Base-by-base conservation (phyloP, 495 filamentous ascomycete genomes). In the Penicillium silybi region DNA sequence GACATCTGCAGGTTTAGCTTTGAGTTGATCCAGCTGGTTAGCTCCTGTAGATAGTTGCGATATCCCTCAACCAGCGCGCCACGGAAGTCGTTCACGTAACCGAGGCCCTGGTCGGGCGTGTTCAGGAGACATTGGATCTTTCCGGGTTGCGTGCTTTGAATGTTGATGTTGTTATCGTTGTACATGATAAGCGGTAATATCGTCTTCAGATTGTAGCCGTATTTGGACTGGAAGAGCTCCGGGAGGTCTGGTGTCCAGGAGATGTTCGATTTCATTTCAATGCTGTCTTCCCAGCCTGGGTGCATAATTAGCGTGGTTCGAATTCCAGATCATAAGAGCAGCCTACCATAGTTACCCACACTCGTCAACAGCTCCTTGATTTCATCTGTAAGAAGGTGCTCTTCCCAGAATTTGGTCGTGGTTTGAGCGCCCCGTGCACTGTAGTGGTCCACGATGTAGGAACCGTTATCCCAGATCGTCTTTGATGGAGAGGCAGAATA, bases 221-320 rank as follows among this genome's bases (percentile, higher is more conserved):
- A 57, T 41, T 64, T 67, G 1, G 57, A 50, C 22, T 66, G 50
- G 41, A 75, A 75, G 11, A 72, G 47, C 3, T 66, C 37, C 1
- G 75, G 76, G 13, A 81, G 62, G 7, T 61, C 68, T 6, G 63
- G 66, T 0, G 74, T 75, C 77, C 77, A 80, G 29, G 64, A 74
- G 9, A 72, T 59, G 11, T 67, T 57, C 0, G 65, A 64, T 23
- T 48, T 57, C 32, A 74, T 70, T 45, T 78, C 75, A 23, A 76
- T 59, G 40, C 74, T 78, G 52, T 81, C 78, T 48, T 81, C 77
- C 78, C 78, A 81, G 3, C 59, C 71, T 74, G 49, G 2, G 16
- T 0, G 17, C 3, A 40, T 20, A 19, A 20, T 42, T n/a, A 59
- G 4, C 26, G n/a, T n/a, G 37, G 19, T 26, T 39, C 22, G 42